Conservation (phyloP, 192 early-diverging fungal genomes). For the Backusella liffmaniae region DNA sequence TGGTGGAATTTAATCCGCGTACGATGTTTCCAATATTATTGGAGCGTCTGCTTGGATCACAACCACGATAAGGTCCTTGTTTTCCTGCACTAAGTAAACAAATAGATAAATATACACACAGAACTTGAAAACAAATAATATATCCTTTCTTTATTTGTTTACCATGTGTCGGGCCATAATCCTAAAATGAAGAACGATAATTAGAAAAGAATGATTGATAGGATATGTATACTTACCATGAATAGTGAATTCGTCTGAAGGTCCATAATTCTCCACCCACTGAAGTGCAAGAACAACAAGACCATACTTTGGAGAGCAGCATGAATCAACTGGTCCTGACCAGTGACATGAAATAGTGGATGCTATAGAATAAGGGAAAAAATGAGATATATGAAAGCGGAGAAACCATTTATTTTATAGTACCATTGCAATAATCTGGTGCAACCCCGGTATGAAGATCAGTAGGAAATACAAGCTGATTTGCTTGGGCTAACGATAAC, state of each 20-base stretch:
- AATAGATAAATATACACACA: not conserved
- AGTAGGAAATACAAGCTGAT: not conserved
- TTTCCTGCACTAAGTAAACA: slow-evolving; percentile 34
- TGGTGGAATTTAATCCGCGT: slow-evolving; percentile 16
- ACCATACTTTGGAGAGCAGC: slow-evolving; percentile 36
- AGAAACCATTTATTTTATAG: not conserved
- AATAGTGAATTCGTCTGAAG: slow-evolving; percentile 39
- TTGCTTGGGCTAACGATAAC: not conserved
- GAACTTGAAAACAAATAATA: not conserved
- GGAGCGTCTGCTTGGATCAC: slow-evolving; percentile 61
- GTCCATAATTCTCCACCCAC: slow-evolving; percentile 35
- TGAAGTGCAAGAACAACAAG: slow-evolving; percentile 34
- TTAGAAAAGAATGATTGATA: not conserved
- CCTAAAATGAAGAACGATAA: not conserved
- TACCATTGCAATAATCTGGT: slow-evolving; percentile 10
- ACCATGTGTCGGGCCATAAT: slow-evolving; percentile 45
- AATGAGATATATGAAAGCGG: not conserved
- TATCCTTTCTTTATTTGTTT: slow-evolving; percentile 6
- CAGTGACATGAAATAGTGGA: slow-evolving; percentile 32
- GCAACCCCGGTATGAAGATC: not conserved
- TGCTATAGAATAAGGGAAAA: not conserved
- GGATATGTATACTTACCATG: slow-evolving; percentile 24
- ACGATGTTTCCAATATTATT: slow-evolving; percentile 56
- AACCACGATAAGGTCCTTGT: slow-evolving; percentile 47
- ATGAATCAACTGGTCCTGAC: slow-evolving; percentile 25